Evolutionary conservation across 345 rosid species (phyloP).

Genomic region (Heritiera littoralis): DNA sequence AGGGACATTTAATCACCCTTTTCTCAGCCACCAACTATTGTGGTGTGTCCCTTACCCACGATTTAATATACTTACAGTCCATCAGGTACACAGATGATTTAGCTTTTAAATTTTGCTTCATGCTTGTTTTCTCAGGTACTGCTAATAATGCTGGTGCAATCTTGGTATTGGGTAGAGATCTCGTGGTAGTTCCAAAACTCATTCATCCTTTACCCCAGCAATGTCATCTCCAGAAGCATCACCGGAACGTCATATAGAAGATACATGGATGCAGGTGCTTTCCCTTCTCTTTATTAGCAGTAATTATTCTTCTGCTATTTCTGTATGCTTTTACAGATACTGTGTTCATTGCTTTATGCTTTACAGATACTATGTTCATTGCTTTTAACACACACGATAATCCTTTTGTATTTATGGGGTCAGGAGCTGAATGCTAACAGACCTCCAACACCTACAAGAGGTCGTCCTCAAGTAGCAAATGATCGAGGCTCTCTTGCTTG

Average conservation of each 20-base stretch:
- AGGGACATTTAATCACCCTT: conserved; percentile 94
- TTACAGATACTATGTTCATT: background rate
- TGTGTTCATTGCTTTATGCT: background rate
- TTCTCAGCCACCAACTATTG: conserved; percentile 98
- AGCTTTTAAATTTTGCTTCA: conserved; percentile 10
- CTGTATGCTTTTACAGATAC: too few relatives aligned
- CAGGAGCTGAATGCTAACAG: conserved; percentile 96
- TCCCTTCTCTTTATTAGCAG: conserved; percentile 1
- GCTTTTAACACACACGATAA: background rate
- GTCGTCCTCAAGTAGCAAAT: conserved; percentile 80
- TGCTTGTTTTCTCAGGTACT: conserved; percentile 58
- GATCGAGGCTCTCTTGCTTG: conserved; percentile 93
- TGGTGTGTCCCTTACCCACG: conserved; percentile 44
- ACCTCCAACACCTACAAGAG: conserved; percentile 96
- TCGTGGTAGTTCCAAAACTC: conserved; percentile 93
- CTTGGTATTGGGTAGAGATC: conserved; percentile 97
- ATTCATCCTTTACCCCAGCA: conserved; percentile 99
- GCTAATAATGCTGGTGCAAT: conserved; percentile 99
- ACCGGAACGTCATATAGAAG: conserved; percentile 81
- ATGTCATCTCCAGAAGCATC: conserved; percentile 80
- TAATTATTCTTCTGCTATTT: background rate
- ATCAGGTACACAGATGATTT: background rate
- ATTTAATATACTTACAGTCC: background rate
- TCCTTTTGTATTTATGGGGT: conserved; percentile 8
- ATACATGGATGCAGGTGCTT: conserved; percentile 98